Conservation (phyloP, 352 stramenopile species). For the Phytophthora melonis region DNA sequence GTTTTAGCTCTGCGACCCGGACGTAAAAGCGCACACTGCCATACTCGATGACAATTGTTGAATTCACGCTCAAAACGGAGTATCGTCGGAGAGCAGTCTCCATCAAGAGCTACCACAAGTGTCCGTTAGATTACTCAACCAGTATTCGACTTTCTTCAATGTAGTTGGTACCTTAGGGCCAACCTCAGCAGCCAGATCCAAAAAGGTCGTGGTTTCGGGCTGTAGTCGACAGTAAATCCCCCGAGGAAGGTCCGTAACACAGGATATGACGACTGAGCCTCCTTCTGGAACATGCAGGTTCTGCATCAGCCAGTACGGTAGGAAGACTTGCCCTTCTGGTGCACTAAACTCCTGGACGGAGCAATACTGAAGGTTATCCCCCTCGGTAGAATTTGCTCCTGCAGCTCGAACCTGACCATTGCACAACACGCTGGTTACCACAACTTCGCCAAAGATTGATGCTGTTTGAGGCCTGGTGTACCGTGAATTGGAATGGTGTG, state of each 20-base stretch:
- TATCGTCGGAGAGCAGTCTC: slow-evolving; percentile 67
- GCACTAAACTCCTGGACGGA: slow-evolving; percentile 76
- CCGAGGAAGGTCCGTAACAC: slow-evolving; percentile 39
- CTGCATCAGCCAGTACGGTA: slow-evolving; percentile 82
- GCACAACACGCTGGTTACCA: neutral
- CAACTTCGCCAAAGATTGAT: neutral
- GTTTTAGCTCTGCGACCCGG: slow-evolving; percentile 63
- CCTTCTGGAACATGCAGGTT: slow-evolving; percentile 57
- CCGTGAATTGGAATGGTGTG: slow-evolving; percentile 63
- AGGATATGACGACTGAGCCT: slow-evolving; percentile 46
- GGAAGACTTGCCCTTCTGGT: slow-evolving; percentile 56
- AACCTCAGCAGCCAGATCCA: slow-evolving; percentile 61
- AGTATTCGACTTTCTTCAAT: neutral
- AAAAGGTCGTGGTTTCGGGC: slow-evolving; percentile 54
- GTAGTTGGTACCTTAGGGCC: slow-evolving; percentile 55
- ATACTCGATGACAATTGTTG: slow-evolving; percentile 68
- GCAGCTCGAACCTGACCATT: slow-evolving; percentile 13
- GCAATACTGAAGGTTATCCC: slow-evolving; percentile 47
- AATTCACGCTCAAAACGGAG: slow-evolving; percentile 59
- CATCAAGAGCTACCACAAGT: slow-evolving; percentile 50
- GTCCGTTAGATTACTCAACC: neutral
- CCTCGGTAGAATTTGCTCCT: slow-evolving; percentile 25
- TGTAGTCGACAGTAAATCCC: slow-evolving; percentile 69
- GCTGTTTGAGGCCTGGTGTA: slow-evolving; percentile 9
- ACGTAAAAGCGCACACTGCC: slow-evolving; percentile 54